Evolutionary conservation across 371 early-diverging fungal genomes (phyloP), one percentile per base, ranked within the genome.

Genomic region (Smittium mucronatum): DNA sequence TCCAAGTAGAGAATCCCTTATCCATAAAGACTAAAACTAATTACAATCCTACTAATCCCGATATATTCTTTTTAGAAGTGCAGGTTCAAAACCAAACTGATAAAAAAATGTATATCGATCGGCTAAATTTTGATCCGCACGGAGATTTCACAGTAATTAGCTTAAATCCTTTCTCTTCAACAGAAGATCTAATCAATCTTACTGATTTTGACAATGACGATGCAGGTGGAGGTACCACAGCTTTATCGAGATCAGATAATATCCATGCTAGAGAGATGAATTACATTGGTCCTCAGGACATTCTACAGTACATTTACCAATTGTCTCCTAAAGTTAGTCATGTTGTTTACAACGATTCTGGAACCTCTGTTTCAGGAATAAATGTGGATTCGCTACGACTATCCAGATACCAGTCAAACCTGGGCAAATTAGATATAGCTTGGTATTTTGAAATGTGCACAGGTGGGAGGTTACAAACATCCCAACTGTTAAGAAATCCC

Each of bases 1-100:
- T 97, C 76, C 91, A 94, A 78, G 96, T 94, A 8, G 77, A 93
- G 33, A 97, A 96, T 78, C 97, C 97, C 47, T 81, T 97, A 30
- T 86, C 93, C 11, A 95, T 97, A 71, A 96, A 94, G 79, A 97
- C 97, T 17, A 95, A 95, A 69, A 87, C 94, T 64, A 93, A 94
- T 79, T 84, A 88, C 69, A 31, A 8, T 68, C 72, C 72, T 58
- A 21, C 59, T 11, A 5, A 33, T 25, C 70, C 75, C 70, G 76
- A 80, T 64, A 68, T 75, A 15, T 88, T 95, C 16, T 87, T 93
- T 75, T 78, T 96, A 65, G 97, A 97, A 76, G 92, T 93, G 25
- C 94, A 95, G 78, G 81, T 96, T 16, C 93, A 93, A 73, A 97
- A 97, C 74, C 84, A 90, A 21, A 85, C 93, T 0, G 84, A 81